Conservation (phyloP, 2,329 filamentous ascomycete genomes). For the Dendryphion nanum region DNA sequence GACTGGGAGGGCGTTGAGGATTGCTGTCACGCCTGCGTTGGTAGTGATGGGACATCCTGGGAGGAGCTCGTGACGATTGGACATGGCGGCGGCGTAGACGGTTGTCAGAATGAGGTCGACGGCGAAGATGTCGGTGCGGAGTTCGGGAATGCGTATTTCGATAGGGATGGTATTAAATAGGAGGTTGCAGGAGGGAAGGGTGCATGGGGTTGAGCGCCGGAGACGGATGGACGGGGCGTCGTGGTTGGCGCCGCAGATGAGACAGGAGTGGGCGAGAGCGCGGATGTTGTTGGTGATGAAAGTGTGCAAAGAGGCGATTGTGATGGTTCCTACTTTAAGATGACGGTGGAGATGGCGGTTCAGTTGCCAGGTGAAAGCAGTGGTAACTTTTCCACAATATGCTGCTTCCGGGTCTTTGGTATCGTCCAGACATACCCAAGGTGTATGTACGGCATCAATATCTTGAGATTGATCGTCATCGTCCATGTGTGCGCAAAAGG, state of each 20-base stretch:
- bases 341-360: conserved; percentile 16
- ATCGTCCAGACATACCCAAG: conserved; percentile 14
- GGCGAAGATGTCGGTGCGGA: conserved; percentile 25
- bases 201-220: conserved; percentile 24
- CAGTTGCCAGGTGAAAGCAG: conserved; percentile 25
- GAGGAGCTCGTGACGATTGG: conserved; percentile 20
- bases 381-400: conserved; percentile 18
- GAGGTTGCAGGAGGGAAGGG: conserved; percentile 11
- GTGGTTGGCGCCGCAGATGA: conserved; percentile 23
- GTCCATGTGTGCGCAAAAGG: conserved; percentile 31
- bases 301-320: conserved; percentile 17
- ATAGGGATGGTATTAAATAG: conserved; percentile 25
- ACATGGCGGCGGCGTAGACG: conserved; percentile 25
- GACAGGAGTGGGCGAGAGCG: conserved; percentile 16
- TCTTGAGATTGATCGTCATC: conserved; percentile 14
- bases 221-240: conserved; percentile 11
- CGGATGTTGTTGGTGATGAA: conserved; percentile 10
- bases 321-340: conserved; percentile 4
- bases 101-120: conserved; percentile 29
- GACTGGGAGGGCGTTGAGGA: conserved; percentile 26
- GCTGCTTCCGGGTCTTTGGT: conserved; percentile 12
- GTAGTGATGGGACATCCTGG: conserved; percentile 23
- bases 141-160: conserved; percentile 29
- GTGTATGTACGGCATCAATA: conserved; percentile 13
- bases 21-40: conserved; percentile 10